These are phyloP conservation scores for Stachybotrys elegans DNA, from an alignment of 2,329 filamentous ascomycete genomes.

Conservation along the genomic window DNA sequence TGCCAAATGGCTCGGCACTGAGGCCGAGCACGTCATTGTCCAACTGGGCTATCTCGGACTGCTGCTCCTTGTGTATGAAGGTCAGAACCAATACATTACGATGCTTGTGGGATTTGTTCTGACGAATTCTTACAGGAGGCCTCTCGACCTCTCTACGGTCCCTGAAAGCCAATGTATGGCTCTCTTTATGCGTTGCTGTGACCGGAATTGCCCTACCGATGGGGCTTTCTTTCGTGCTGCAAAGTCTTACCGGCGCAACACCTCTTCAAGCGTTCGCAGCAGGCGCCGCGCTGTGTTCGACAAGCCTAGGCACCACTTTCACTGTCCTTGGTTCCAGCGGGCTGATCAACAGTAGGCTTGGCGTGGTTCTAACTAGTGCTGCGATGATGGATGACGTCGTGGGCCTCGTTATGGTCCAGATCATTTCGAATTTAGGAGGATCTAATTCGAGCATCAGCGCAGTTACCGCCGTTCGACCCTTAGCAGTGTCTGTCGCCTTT, in stretches of 20 bases:
- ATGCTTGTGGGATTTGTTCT: neutral
- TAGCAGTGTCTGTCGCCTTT: slow-evolving; percentile 47
- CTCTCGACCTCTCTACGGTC: slow-evolving; percentile 30
- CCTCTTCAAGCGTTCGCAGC: slow-evolving; percentile 64
- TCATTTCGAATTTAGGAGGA: slow-evolving; percentile 61
- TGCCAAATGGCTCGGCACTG: slow-evolving; percentile 49
- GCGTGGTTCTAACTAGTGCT: slow-evolving; percentile 64
- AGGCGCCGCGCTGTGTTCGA: slow-evolving; percentile 69
- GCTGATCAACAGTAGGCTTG: slow-evolving; percentile 36
- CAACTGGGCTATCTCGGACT: slow-evolving; percentile 69
- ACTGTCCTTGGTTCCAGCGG: slow-evolving; percentile 44
- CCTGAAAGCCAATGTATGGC: slow-evolving; percentile 53
- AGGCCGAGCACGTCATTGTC: slow-evolving; percentile 50
- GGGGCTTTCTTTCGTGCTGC: slow-evolving; percentile 58
- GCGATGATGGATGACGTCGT: slow-evolving; percentile 82
- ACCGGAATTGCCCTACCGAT: slow-evolving; percentile 64
- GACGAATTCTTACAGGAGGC: slow-evolving; percentile 38
- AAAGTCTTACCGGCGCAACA: slow-evolving; percentile 41
- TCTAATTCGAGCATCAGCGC: slow-evolving; percentile 18
- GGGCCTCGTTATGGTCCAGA: slow-evolving; percentile 70
- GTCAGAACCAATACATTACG: too few relatives aligned
- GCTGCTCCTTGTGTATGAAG: slow-evolving; percentile 69
- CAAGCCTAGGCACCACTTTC: slow-evolving; percentile 67
- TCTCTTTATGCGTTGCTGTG: slow-evolving; percentile 58
- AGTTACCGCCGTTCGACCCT: slow-evolving; percentile 34